phyloP scores from a whole-genome alignment of 371 early-diverging fungal genomes.

The Mucor irregularis region DNA sequence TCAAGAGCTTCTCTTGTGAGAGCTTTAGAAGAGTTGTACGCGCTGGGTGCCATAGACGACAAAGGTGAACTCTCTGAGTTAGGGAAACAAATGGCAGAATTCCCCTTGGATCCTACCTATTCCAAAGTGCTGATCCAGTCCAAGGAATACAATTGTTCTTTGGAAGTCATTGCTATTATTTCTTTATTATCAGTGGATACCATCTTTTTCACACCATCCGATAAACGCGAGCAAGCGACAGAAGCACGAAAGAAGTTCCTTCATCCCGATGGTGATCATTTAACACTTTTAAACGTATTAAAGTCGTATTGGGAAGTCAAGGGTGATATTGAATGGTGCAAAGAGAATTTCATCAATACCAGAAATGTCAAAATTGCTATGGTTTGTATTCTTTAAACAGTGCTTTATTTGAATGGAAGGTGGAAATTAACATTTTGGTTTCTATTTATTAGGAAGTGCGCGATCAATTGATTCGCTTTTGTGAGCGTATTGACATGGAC shows the following conservation, averaged over 20 bases:
- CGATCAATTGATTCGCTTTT: conserved; percentile 81
- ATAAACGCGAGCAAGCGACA: conserved; percentile 86
- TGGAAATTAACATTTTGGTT: background rate
- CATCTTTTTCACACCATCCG: conserved; percentile 83
- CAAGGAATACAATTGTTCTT: conserved; percentile 67
- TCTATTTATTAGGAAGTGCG: conserved; percentile 71
- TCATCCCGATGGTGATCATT: conserved; percentile 86
- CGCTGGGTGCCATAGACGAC: conserved; percentile 88
- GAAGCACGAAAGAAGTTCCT: conserved; percentile 78
- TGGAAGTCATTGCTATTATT: conserved; percentile 87
- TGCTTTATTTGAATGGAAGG: too few species aligned
- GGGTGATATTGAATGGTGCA: conserved; percentile 86
- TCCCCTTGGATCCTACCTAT: conserved; percentile 91
- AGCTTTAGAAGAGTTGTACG: conserved; percentile 87
- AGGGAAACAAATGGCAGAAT: conserved; percentile 89
- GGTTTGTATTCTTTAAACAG: conserved; percentile 45
- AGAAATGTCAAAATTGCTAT: conserved; percentile 84
- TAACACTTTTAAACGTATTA: conserved; percentile 85
- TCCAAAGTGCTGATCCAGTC: conserved; percentile 90
- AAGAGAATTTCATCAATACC: conserved; percentile 84
- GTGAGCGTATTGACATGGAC: conserved; percentile 67
- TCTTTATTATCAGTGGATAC: conserved; percentile 89
- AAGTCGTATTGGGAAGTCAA: conserved; percentile 75
- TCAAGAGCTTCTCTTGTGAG: conserved; percentile 70
- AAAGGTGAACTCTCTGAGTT: conserved; percentile 78